Evolutionary conservation across 805 yeast species (phyloP).

Genomic region (Hanseniaspora lindneri): DNA sequence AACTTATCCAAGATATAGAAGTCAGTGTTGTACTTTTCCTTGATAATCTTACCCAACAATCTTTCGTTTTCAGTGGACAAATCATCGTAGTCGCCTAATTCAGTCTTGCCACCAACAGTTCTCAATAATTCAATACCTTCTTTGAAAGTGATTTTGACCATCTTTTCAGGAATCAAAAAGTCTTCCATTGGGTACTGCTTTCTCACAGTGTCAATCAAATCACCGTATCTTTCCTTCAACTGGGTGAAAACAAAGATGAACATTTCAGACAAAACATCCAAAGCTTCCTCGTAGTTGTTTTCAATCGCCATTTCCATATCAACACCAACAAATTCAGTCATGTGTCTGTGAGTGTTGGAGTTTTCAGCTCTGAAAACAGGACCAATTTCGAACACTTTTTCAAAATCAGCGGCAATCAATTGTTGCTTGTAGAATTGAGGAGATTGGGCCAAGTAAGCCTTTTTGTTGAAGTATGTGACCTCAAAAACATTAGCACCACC

Average conservation of each 20-base stretch:
- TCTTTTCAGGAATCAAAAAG: conserved; percentile 84
- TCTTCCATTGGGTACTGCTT: conserved; percentile 96
- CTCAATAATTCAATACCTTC: conserved; percentile 83
- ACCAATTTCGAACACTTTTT: conserved; percentile 88
- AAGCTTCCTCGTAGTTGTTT: conserved; percentile 91
- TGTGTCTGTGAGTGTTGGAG: conserved; percentile 97
- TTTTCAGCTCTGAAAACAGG: conserved; percentile 99
- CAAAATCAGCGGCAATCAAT: conserved; percentile 95
- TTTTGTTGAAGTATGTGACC: conserved; percentile 80
- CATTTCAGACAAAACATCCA: conserved; percentile 51
- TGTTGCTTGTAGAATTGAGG: conserved; percentile 98
- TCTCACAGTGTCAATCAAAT: conserved; percentile 81
- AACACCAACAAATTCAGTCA: conserved; percentile 96
- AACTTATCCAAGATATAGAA: conserved; percentile 96
- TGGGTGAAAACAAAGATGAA: conserved; percentile 81
- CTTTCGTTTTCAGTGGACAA: conserved; percentile 90
- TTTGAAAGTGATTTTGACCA: conserved; percentile 78
- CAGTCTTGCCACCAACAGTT: conserved; percentile 76
- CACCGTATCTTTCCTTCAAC: conserved; percentile 64
- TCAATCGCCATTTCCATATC: conserved; percentile 97
- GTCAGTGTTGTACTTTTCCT: conserved; percentile 92
- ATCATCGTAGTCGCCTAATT: conserved; percentile 67
- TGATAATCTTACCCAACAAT: conserved; percentile 77
- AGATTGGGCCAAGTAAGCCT: conserved; percentile 91
- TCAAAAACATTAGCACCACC: conserved; percentile 97